Evolutionary conservation across 345 rosid species (phyloP).

Genomic region (Salix purpurea): DNA sequence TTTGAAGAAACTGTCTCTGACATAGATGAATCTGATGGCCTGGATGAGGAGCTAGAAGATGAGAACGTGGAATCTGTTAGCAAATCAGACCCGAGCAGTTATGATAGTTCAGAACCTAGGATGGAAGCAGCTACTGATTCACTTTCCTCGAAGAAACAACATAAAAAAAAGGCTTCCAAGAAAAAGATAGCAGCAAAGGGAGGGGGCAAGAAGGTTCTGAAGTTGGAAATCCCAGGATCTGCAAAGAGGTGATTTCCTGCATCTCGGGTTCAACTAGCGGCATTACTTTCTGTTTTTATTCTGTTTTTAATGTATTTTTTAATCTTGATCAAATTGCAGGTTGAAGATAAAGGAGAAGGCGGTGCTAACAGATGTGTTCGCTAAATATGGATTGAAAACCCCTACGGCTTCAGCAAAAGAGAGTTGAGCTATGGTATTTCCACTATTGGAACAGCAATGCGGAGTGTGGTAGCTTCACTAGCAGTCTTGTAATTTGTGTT

Average conservation of each 20-base stretch:
- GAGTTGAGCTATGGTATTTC: conserved; percentile 10
- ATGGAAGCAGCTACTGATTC: conserved; percentile 10
- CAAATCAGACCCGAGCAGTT: conserved; percentile 12
- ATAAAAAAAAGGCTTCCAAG: conserved; percentile 23
- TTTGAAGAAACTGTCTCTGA: conserved; percentile 17
- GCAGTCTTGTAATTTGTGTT: background rate
- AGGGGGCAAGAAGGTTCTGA: conserved; percentile 31
- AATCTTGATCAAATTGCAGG: conserved; percentile 33
- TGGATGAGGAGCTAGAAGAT: conserved; percentile 35
- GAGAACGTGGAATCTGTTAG: conserved; percentile 29
- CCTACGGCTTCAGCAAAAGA: conserved; percentile 32
- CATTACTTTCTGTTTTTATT: background rate
- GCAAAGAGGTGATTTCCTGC: conserved; percentile 46
- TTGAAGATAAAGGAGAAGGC: conserved; percentile 78
- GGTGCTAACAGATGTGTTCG: conserved; percentile 53
- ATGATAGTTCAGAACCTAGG: conserved; percentile 1
- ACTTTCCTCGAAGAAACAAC: conserved; percentile 8
- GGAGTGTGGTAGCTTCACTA: background rate
- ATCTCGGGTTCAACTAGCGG: background rate
- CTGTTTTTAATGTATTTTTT: background rate
- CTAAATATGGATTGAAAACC: conserved; percentile 59
- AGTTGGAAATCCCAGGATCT: conserved; percentile 50
- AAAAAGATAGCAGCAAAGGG: conserved; percentile 36
- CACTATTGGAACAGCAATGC: background rate
- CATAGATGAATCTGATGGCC: conserved; percentile 4